Base-by-base conservation (phyloP, 177 flowering plant genomes). In the Vitis hybrid region DNA sequence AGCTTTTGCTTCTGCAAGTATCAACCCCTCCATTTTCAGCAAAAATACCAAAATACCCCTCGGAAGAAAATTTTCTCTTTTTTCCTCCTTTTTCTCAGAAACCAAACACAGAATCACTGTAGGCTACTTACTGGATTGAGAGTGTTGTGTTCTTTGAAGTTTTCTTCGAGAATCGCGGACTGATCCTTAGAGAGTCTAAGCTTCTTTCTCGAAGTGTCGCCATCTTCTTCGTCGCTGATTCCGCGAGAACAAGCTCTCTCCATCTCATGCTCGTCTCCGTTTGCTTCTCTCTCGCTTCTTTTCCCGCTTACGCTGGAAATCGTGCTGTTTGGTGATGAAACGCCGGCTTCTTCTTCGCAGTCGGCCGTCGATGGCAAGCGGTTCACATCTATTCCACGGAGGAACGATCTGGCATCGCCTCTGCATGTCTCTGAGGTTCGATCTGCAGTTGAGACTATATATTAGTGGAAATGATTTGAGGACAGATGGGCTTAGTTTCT, bases 321-420 rank as follows among this genome's bases (percentile, higher is more conserved):
- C 48, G 98, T 93, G 82, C 97, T 93, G 84, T 87, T 93, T 11
- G 98, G 97, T 3, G 97, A 91, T 1, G 94, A 91, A 2, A 84
- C 90, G 2, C 86, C 92, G 51, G 82, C 87, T 11, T 89, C 92
- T 11, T 89, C 94, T 23, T 91, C 91, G 60, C 78, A 74, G 9
- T 87, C 91, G n/a, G 17, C 76, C 18, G 77, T 74, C 10, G 87
- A 45, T n/a, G 88, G 91, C 70, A 79, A 56, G 61, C 87, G 64
- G 78, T 91, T 92, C 76, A 92, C 98, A 77, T 92, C 98, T 62
- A 92, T 88, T 6, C 91, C 96, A 12, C 86, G 70, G 26, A 90
- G 78, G 59, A 89, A 91, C n/a, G 91, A 70, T 69, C 87, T 78
- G 10, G 84, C 66, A 10, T 81, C 94, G 12, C 70, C 83, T 63